These are phyloP conservation scores for Solanum etuberosum DNA, from an alignment of 257 asterid species.

Conservation along the genomic window DNA sequence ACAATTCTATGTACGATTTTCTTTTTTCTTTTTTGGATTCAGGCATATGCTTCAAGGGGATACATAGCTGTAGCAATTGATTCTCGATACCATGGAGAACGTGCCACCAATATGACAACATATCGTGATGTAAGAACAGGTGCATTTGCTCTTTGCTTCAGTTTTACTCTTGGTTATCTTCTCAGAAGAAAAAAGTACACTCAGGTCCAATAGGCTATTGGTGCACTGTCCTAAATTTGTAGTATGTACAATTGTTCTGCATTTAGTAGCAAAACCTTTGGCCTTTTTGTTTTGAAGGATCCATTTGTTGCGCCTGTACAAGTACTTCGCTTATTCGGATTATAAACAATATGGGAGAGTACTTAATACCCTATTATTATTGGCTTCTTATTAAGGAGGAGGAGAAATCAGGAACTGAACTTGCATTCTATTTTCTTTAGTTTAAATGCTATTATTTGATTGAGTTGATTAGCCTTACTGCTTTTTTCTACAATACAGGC, in stretches of 20 bases:
- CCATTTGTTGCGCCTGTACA: not conserved
- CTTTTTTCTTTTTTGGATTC: conserved; percentile 4
- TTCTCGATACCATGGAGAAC: conserved; percentile 97
- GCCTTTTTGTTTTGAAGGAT: not conserved
- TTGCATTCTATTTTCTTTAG: not conserved
- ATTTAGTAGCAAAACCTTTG: not conserved
- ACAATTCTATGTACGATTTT: not conserved
- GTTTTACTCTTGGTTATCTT: not conserved
- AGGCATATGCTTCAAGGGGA: conserved; percentile 94
- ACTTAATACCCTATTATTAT: not conserved
- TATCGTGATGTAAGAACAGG: conserved; percentile 54
- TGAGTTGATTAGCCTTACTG: not conserved
- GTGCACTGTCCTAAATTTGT: not conserved
- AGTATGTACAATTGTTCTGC: not conserved
- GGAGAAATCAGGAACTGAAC: not conserved
- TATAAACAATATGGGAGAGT: not conserved
- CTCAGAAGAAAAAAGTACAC: not conserved
- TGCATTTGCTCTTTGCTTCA: conserved; percentile 1
- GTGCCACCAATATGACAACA: conserved; percentile 65
- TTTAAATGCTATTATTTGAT: not conserved
- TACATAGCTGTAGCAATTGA: conserved; percentile 81
- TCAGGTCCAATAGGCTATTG: not conserved
- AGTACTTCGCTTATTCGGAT: not conserved
- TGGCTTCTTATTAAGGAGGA: not conserved
- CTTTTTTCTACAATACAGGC: conserved; percentile 39